Evolutionary conservation across 495 filamentous ascomycete species (phyloP).

Genomic region (Aspergillus leporis): DNA sequence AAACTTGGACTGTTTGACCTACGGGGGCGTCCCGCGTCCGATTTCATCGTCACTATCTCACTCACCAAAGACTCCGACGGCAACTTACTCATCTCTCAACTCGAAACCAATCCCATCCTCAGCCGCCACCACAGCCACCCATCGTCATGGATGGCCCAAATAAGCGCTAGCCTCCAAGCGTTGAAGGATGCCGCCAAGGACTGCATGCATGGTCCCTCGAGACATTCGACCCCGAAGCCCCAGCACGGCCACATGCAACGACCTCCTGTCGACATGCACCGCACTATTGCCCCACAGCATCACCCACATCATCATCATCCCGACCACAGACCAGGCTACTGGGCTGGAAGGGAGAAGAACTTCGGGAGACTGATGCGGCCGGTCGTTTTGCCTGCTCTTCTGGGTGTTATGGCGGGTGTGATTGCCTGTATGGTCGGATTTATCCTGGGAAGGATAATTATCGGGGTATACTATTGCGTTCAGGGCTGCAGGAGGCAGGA

Average conservation of each 20-base stretch:
- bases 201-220: conserved; percentile 23
- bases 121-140: conserved; percentile 20
- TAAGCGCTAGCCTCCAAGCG: conserved; percentile 17
- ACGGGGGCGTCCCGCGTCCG: conserved; percentile 54
- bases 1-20: conserved; percentile 29
- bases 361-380: conserved; percentile 32
- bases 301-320: background rate
- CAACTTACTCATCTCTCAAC: conserved; percentile 22
- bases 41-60: conserved; percentile 50
- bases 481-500: conserved; percentile 7
- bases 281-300: conserved; percentile 1
- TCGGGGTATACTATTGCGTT: conserved; percentile 30
- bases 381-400: conserved; percentile 37
- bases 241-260: conserved; percentile 12
- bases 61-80: conserved; percentile 48
- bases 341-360: conserved; percentile 20
- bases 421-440: conserved; percentile 44
- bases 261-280: conserved; percentile 7
- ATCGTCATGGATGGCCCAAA: conserved; percentile 30
- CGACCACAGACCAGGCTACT: conserved; percentile 20
- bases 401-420: conserved; percentile 42
- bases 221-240: conserved; percentile 10
- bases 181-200: conserved; percentile 8
- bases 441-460: conserved; percentile 36
- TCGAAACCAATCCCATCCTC: conserved; percentile 22